Percentiles rank a stretch among this genome's conserved stretches.
phyloP scores from a whole-genome alignment of 2,329 filamentous ascomycete genomes.

The Atkinsonella texensis region DNA sequence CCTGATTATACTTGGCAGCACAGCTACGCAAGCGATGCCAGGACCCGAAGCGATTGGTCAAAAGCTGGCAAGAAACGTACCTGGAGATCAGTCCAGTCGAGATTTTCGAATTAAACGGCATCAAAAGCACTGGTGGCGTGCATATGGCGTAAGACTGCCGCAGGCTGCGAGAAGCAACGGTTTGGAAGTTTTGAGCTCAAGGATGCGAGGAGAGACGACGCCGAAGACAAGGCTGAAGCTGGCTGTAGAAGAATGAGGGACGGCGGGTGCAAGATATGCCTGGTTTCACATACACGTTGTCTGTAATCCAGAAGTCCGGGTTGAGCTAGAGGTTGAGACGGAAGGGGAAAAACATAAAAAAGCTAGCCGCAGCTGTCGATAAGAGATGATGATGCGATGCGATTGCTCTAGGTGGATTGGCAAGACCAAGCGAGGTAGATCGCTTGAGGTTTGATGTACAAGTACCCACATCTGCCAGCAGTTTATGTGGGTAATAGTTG shows the following conservation, averaged over 20 bases:
- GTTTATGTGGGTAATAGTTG: neutral
- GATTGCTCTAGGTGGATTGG: neutral
- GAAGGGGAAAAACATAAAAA: neutral
- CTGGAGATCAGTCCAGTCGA: constrained; percentile 1
- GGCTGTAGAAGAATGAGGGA: neutral
- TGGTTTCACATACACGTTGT: neutral
- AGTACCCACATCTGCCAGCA: neutral
- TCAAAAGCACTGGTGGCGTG: neutral
- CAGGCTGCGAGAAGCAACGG: neutral
- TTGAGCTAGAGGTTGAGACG: neutral
- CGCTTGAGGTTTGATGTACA: neutral
- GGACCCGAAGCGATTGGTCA: no score
- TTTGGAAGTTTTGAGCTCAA: neutral
- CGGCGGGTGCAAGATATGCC: neutral
- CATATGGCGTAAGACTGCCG: neutral
- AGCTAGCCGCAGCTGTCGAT: neutral
- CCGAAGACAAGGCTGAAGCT: neutral
- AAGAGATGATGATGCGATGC: constrained; percentile 3
- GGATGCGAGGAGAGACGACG: neutral
- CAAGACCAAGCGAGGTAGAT: neutral
- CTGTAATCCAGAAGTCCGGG: neutral
- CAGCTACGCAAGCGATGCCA: neutral
- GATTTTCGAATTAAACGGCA: constrained; percentile 1
- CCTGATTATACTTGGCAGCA: no score
- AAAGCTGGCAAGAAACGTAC: neutral